Evolutionary conservation across 2,329 filamentous ascomycete genomes (phyloP).

Genomic region (Beauveria scarabaeidicola): DNA sequence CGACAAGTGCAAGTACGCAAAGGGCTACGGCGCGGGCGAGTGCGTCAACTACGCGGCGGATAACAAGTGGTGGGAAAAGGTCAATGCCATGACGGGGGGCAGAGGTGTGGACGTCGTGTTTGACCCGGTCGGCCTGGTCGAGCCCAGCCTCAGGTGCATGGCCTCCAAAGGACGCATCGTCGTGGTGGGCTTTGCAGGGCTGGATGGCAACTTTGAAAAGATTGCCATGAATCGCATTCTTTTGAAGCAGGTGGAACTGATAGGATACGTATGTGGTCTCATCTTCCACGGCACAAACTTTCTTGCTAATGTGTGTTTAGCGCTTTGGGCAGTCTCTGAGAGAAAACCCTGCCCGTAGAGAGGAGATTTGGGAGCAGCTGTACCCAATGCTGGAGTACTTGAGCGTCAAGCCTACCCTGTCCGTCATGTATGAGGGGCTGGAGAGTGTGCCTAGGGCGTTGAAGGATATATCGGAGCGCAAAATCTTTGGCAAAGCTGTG

Average conservation of each 20-base stretch:
- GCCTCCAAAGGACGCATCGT: conserved; percentile 46
- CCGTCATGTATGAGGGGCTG: conserved; percentile 40
- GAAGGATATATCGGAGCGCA: conserved; percentile 39
- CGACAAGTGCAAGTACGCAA: conserved; percentile 35
- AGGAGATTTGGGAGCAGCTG: conserved; percentile 43
- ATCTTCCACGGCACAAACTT: no score
- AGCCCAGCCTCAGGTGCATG: conserved; percentile 44
- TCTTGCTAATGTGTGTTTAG: conserved; percentile 18
- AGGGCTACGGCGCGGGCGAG: conserved; percentile 29
- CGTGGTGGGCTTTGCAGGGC: conserved; percentile 50
- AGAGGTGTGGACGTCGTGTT: conserved; percentile 49
- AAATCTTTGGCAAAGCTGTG: conserved; percentile 48
- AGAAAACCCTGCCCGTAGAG: conserved; percentile 36
- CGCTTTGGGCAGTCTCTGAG: conserved; percentile 49
- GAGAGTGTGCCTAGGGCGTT: conserved; percentile 41
- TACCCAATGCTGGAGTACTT: conserved; percentile 37
- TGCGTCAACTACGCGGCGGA: conserved; percentile 31
- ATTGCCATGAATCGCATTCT: conserved; percentile 46
- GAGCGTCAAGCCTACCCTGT: conserved; percentile 42
- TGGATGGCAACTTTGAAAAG: conserved; percentile 42
- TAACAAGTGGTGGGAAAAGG: conserved; percentile 40
- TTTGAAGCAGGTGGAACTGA: conserved; percentile 42
- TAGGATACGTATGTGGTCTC: conserved; percentile 38
- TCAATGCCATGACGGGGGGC: conserved; percentile 37
- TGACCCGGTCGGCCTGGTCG: conserved; percentile 49